A percentile compares a stretch with the other conserved stretches of the same genome.
phyloP scores from a whole-genome alignment of 768 basidiomycete genomes.

The Pleurotus giganteus region DNA sequence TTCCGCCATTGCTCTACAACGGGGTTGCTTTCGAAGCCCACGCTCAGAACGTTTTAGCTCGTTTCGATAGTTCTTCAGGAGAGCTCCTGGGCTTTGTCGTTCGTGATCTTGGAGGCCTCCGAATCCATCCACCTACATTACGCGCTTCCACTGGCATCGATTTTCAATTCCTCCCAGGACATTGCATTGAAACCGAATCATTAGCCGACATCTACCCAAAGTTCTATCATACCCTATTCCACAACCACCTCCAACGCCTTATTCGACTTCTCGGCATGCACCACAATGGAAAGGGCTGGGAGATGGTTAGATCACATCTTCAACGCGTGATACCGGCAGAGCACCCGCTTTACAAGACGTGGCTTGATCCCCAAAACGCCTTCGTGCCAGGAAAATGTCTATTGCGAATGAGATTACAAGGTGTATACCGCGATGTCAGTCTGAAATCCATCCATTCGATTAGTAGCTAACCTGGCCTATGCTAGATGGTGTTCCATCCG shows the following conservation, averaged over 20 bases:
- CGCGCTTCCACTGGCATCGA: slow-evolving; percentile 45
- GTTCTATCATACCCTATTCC: slow-evolving; percentile 59
- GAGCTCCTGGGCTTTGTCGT: slow-evolving; percentile 49
- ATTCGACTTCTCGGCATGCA: slow-evolving; percentile 53
- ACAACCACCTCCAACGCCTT: slow-evolving; percentile 58
- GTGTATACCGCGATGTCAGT: slow-evolving; percentile 54
- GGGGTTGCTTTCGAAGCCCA: slow-evolving; percentile 64
- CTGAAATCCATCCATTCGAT: not conserved
- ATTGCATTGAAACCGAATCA: slow-evolving; percentile 47
- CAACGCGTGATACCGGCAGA: slow-evolving; percentile 38
- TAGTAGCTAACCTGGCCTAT: slow-evolving; percentile 2
- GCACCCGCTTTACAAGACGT: slow-evolving; percentile 44
- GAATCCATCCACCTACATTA: slow-evolving; percentile 51
- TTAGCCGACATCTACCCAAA: slow-evolving; percentile 52
- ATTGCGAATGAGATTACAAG: slow-evolving; percentile 56
- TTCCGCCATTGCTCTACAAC: slow-evolving; percentile 51
- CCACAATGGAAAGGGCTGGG: slow-evolving; percentile 50
- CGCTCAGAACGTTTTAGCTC: slow-evolving; percentile 54
- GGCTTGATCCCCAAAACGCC: slow-evolving; percentile 39
- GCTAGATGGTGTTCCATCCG: slow-evolving; percentile 49
- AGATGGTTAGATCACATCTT: slow-evolving; percentile 46
- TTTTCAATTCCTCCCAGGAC: slow-evolving; percentile 51
- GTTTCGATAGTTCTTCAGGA: slow-evolving; percentile 40
- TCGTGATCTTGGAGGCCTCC: slow-evolving; percentile 57
- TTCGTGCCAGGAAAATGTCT: slow-evolving; percentile 54